These are phyloP conservation scores for Cydonia oblonga DNA, from an alignment of 331 rosid genomes.

Conservation along the genomic window DNA sequence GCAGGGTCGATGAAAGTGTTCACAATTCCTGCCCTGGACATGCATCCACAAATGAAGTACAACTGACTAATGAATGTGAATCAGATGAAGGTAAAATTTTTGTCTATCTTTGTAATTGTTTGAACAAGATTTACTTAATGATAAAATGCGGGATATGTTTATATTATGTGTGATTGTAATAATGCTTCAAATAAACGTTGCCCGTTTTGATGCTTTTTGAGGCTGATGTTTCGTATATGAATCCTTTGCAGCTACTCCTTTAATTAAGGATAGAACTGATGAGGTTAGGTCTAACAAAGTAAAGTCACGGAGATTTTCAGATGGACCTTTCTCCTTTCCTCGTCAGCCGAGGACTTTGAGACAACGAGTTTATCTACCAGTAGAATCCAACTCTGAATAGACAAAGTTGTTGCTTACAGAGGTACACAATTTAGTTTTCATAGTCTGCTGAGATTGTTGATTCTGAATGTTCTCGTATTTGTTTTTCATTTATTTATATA, in stretches of 20 bases:
- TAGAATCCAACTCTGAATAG: constrained; percentile 5
- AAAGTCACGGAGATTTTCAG: neutral
- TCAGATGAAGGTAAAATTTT: constrained; percentile 5
- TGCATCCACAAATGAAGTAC: neutral
- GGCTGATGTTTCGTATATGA: neutral
- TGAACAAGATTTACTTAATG: neutral
- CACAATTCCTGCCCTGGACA: neutral
- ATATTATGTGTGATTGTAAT: neutral
- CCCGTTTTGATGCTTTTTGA: neutral
- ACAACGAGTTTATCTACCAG: constrained; percentile 9
- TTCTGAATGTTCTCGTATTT: neutral
- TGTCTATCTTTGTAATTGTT: neutral
- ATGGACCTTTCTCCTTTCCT: constrained; percentile 18
- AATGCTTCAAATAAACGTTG: neutral
- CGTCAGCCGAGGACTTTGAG: constrained; percentile 14
- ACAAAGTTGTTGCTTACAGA: neutral
- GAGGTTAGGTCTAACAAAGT: neutral
- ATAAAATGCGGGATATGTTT: neutral
- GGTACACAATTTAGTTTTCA: neutral
- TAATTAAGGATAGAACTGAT: neutral
- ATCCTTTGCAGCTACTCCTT: neutral
- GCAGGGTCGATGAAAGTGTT: neutral
- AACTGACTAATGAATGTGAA: neutral
- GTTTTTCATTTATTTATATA: neutral
- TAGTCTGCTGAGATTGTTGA: neutral